These are phyloP conservation scores for Bauhinia variegata DNA, from an alignment of 306 rosid species.

Conservation along the genomic window DNA sequence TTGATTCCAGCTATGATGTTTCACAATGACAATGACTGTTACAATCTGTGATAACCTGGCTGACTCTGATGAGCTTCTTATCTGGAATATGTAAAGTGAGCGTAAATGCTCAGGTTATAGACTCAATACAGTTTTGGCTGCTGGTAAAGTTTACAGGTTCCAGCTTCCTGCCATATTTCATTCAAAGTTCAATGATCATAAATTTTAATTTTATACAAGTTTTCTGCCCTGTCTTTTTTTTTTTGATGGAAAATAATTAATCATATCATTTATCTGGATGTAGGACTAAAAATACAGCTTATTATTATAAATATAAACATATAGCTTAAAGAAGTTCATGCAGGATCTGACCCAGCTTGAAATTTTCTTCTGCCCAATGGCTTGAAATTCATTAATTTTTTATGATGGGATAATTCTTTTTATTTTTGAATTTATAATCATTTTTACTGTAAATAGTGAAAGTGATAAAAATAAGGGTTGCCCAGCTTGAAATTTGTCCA, in stretches of 20 bases:
- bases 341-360: no score
- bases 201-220: conserved; percentile 41
- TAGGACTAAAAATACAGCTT: conserved; percentile 17
- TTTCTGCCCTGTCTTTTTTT: conserved; percentile 13
- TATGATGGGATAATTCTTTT: no score
- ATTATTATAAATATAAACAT: no score
- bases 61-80: conserved; percentile 30
- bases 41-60: conserved; percentile 46
- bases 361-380: no score
- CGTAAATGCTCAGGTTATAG: conserved; percentile 21
- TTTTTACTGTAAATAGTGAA: no score
- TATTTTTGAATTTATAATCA: no score
- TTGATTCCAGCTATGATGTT: conserved; percentile 35
- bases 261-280: conserved; percentile 33
- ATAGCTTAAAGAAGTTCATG: no score
- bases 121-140: conserved; percentile 14
- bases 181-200: conserved; percentile 37
- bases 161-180: conserved; percentile 31
- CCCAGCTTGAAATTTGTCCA: no score
- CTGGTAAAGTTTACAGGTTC: conserved; percentile 9
- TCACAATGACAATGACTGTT: conserved; percentile 17
- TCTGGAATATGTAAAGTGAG: conserved; percentile 40
- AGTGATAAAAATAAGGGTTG: no score
- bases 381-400: no score
- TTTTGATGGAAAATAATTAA: neutral